phyloP scores from a whole-genome alignment of 2,329 filamentous ascomycete species.

The Cryphonectria carpinicola region DNA sequence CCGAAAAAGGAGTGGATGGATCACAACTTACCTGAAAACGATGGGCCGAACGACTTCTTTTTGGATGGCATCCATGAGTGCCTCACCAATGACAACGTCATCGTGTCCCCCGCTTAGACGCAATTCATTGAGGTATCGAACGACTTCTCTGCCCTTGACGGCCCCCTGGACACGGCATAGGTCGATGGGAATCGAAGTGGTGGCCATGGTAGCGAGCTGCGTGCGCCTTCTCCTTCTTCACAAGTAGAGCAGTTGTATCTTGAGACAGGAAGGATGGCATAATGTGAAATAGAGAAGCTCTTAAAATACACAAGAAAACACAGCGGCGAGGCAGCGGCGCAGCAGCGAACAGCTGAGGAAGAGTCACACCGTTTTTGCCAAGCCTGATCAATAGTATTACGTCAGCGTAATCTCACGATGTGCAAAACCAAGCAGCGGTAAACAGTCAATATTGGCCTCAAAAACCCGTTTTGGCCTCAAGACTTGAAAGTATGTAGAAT shows the following conservation, averaged over 20 bases:
- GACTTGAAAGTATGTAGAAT: no score
- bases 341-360: no score
- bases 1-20: background rate
- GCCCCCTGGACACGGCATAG: background rate
- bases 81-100: constrained; percentile 11
- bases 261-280: no score
- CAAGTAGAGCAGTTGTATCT: background rate
- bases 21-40: constrained; percentile 1
- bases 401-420: no score
- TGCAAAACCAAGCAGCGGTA: no score
- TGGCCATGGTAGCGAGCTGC: background rate
- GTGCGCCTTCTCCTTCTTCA: background rate
- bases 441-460: no score
- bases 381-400: no score
- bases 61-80: constrained; percentile 9
- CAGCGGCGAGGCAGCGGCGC: no score
- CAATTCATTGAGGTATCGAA: constrained; percentile 14
- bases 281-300: no score
- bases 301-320: no score
- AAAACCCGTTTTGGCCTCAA: no score
- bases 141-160: background rate
- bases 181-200: background rate
- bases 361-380: no score
- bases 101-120: background rate
- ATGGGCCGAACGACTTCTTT: background rate